Conservation (phyloP, 169 alveolate genomes). For the Cryptosporidium canis region DNA sequence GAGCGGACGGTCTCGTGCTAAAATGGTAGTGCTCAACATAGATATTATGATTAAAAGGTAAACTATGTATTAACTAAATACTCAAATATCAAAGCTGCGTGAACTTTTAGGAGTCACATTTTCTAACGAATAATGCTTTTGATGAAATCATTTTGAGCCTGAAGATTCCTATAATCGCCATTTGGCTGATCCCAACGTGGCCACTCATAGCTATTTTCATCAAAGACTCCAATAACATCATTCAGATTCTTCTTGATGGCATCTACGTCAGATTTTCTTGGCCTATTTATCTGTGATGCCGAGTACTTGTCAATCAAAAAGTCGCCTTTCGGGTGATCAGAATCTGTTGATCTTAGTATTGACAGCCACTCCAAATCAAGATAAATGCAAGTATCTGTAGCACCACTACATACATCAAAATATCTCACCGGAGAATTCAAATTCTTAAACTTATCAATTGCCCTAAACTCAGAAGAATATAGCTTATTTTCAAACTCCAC, state of each 20-base stretch:
- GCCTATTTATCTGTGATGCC: background rate
- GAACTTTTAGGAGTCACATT: too few relatives aligned
- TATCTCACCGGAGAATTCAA: slow-evolving; percentile 27
- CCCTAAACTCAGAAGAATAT: slow-evolving; percentile 59
- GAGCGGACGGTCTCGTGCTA: too few relatives aligned
- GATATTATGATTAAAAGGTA: too few relatives aligned
- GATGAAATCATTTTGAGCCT: slow-evolving; percentile 30
- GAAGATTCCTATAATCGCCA: slow-evolving; percentile 32
- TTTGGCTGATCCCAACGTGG: slow-evolving; percentile 42
- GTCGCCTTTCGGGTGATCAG: slow-evolving; percentile 37
- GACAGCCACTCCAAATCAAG: slow-evolving; percentile 60
- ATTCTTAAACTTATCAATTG: slow-evolving; percentile 56
- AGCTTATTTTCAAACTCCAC: slow-evolving; percentile 7
- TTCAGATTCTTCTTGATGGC: background rate
- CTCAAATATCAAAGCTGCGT: too few relatives aligned
- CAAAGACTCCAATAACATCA: background rate
- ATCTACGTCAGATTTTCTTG: background rate
- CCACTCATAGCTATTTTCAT: slow-evolving; percentile 30
- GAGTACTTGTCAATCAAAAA: background rate
- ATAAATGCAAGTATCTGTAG: background rate
- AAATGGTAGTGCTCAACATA: too few relatives aligned
- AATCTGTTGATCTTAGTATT: slow-evolving; percentile 17
- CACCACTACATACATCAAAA: slow-evolving; percentile 15
- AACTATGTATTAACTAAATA: too few relatives aligned
- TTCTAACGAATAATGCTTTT: background rate